These are phyloP conservation scores for Oleoguttula mirabilis DNA, from an alignment of 495 filamentous ascomycete species.

Conservation along the genomic window DNA sequence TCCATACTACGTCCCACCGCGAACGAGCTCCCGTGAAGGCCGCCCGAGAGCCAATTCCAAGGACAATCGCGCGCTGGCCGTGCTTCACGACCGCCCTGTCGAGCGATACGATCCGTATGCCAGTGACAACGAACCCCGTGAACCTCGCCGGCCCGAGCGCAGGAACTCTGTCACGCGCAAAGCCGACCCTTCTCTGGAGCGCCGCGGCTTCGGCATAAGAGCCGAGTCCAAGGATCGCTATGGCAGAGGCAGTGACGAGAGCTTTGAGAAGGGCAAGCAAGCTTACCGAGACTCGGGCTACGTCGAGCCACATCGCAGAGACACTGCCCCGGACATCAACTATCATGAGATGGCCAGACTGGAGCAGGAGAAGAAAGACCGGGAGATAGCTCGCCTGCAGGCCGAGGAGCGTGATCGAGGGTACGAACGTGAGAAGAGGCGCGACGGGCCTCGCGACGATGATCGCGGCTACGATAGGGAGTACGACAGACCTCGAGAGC, in stretches of 20 bases:
- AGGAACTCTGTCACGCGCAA: constrained; percentile 18
- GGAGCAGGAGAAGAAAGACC: constrained; percentile 15
- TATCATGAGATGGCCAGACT: constrained; percentile 10
- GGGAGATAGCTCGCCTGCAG: constrained; percentile 5
- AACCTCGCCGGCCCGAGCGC: constrained; percentile 16
- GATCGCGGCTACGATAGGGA: constrained; percentile 19
- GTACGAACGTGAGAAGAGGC: constrained; percentile 13
- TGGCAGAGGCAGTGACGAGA: constrained; percentile 18
- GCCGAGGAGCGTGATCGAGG: constrained; percentile 7
- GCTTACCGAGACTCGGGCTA: constrained; percentile 15
- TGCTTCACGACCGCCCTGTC: constrained; percentile 25
- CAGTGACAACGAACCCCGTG: constrained; percentile 19
- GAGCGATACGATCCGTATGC: constrained; percentile 20
- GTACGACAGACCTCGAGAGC: constrained; percentile 4
- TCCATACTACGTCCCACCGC: constrained; percentile 20
- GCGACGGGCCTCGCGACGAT: constrained; percentile 9
- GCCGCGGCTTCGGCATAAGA: constrained; percentile 32
- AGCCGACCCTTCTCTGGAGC: constrained; percentile 23
- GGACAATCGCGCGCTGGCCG: constrained; percentile 4
- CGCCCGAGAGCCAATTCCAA: not conserved
- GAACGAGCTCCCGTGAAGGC: constrained; percentile 22
- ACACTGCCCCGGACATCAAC: constrained; percentile 10
- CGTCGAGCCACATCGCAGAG: constrained; percentile 13
- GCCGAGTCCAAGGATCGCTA: constrained; percentile 20
- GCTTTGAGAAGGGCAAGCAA: constrained; percentile 1